Conservation (phyloP, 352 stramenopile species). For the Phytophthora gonapodyides region DNA sequence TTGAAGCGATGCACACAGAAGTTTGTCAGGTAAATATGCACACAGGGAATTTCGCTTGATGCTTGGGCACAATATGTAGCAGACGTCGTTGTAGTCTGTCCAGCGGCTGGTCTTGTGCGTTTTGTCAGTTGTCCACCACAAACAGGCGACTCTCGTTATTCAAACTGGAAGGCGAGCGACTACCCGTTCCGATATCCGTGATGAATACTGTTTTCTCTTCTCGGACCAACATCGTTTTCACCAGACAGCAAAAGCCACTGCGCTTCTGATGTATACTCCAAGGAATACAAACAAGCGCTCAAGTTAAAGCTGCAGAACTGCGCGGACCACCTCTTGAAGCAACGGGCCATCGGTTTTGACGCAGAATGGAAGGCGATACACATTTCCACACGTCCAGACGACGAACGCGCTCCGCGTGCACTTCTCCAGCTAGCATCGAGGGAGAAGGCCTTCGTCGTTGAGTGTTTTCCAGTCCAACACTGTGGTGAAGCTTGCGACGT, state of each 20-base stretch:
- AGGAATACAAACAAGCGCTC: slow-evolving; percentile 63
- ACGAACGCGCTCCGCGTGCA: slow-evolving; percentile 46
- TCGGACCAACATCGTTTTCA: slow-evolving; percentile 1
- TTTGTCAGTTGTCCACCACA: no score
- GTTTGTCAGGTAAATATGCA: slow-evolving; percentile 37
- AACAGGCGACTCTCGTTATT: slow-evolving; percentile 68
- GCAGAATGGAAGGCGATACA: slow-evolving; percentile 74
- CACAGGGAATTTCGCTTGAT: no score
- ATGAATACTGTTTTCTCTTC: neutral
- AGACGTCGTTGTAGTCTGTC: slow-evolving; percentile 38
- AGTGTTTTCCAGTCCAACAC: slow-evolving; percentile 60
- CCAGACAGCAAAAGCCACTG: slow-evolving; percentile 52
- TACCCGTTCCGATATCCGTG: slow-evolving; percentile 38
- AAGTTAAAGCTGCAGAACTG: slow-evolving; percentile 51
- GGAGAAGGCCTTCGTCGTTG: slow-evolving; percentile 65
- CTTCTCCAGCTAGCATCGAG: slow-evolving; percentile 67
- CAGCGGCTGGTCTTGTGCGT: no score
- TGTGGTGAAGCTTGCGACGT: slow-evolving; percentile 80
- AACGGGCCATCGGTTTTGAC: slow-evolving; percentile 70
- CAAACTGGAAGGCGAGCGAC: slow-evolving; percentile 48
- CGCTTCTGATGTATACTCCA: slow-evolving; percentile 69
- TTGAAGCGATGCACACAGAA: slow-evolving; percentile 48
- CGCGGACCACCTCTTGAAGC: slow-evolving; percentile 41
- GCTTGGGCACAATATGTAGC: slow-evolving; percentile 11
- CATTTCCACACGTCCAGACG: slow-evolving; percentile 17